Base-by-base conservation (phyloP, 2,329 filamentous ascomycete genomes). In the Lachnellula suecica region DNA sequence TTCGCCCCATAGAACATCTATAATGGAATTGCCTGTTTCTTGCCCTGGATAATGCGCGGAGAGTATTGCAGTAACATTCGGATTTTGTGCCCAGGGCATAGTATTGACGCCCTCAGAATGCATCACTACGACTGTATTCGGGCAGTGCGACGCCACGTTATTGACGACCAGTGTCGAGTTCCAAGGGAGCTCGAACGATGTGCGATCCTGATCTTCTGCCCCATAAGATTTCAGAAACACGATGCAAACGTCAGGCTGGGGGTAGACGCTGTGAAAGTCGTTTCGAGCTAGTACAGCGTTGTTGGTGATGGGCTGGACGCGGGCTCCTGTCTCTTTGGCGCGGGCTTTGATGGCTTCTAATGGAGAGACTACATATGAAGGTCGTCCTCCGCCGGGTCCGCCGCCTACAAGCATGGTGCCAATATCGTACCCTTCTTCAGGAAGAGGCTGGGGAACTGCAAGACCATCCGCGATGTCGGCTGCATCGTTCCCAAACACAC, bases 91-190 rank as follows among this genome's bases (percentile, higher is more conserved):
- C 70, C 76, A 84, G 1, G 79, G 72, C 17, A 82, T 78, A 9
- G 79, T 81, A 70, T 89, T 85, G 52, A 88, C 77, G 0, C 84
- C 84, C 0, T 81, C 79, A 43, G 84, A 84, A 67, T 87, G 83
- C 4, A 85, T 73, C 43, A 89, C 76, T 7, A 89, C 82, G 38
- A 89, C 75, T 9, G 85, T 88, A 72, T 88, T 86, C 13, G 53
- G 47, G 35, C 59, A 64, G 6, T 37, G 71, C 47, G 84, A 64
- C 6, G 76, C 73, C 40, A 89, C 83, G 46, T 66, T 57, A 2
- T 56, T 56, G 3, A 58, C 54, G 1, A 62, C 58, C 7, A 37
- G 8, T 10, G 49, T 53, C 2, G 52, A 51, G 24, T 61, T 44
- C 58, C 57, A 63, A 17, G 63, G 58, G 7, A 48, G 24, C 23